Conservation (phyloP, 768 basidiomycete species). For the Chalciporus pseudorubinellus region DNA sequence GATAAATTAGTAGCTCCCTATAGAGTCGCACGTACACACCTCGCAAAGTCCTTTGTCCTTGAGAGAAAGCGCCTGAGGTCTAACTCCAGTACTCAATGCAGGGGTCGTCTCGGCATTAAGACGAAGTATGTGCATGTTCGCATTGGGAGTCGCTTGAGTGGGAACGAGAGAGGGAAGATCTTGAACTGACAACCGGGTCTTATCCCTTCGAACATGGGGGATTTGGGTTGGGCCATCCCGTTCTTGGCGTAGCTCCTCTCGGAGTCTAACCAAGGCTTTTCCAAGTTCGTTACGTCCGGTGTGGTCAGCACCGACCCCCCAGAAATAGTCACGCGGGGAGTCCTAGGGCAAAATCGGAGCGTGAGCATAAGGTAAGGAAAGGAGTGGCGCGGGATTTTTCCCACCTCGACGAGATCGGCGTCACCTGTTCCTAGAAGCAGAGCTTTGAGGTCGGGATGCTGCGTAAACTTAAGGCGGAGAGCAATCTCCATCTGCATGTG, state of each 20-base stretch:
- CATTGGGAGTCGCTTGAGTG: conserved; percentile 1
- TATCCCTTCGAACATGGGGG: conserved; percentile 27
- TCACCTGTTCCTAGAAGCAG: conserved; percentile 64
- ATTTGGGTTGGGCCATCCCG: conserved; percentile 24
- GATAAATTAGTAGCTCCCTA: not conserved
- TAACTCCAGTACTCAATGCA: conserved; percentile 1
- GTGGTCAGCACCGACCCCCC: conserved; percentile 69
- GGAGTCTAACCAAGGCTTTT: conserved; percentile 62
- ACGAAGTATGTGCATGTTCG: conserved; percentile 1
- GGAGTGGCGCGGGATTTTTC: not conserved
- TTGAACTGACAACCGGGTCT: conserved; percentile 31
- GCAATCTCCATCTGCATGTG: conserved; percentile 59
- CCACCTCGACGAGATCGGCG: conserved; percentile 67
- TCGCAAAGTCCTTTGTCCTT: conserved; percentile 27
- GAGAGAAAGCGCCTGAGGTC: conserved; percentile 3
- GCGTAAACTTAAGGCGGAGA: conserved; percentile 67
- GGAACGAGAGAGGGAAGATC: conserved; percentile 28
- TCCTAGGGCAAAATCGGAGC: conserved; percentile 39
- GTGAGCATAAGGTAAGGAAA: not conserved
- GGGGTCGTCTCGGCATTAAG: conserved; percentile 2
- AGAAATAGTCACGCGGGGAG: conserved; percentile 75
- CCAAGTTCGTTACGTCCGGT: conserved; percentile 73
- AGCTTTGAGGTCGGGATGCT: conserved; percentile 57
- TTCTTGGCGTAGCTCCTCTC: conserved; percentile 48
- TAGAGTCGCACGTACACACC: conserved; percentile 15